These are phyloP conservation scores for Ophiosphaerella narmari DNA, from an alignment of 2,329 filamentous ascomycete genomes.

Conservation along the genomic window DNA sequence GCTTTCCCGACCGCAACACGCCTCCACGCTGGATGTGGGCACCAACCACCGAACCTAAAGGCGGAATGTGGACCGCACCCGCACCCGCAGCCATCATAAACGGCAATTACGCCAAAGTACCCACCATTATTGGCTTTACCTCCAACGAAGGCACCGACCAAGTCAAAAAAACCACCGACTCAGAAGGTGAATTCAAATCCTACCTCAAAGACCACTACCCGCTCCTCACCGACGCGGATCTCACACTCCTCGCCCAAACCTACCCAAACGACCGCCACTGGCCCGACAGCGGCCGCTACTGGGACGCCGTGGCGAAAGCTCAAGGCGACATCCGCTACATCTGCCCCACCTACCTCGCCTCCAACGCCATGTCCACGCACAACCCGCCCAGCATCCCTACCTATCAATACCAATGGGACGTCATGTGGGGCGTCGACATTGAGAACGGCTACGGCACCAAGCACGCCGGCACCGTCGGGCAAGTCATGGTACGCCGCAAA, in stretches of 20 bases:
- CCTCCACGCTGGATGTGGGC: conserved; percentile 45
- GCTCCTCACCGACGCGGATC: conserved; percentile 58
- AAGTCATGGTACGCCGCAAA: conserved; percentile 35
- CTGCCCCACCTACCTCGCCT: conserved; percentile 38
- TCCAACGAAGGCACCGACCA: conserved; percentile 48
- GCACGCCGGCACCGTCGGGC: conserved; percentile 39
- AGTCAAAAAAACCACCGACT: conserved; percentile 44
- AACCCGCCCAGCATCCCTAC: conserved; percentile 31
- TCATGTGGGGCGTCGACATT: conserved; percentile 36
- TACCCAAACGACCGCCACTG: conserved; percentile 43
- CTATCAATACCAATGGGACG: conserved; percentile 43
- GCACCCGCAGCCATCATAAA: conserved; percentile 33
- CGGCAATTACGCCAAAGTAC: conserved; percentile 35
- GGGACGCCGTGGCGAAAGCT: conserved; percentile 41
- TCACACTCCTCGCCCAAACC: conserved; percentile 33
- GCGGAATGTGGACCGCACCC: conserved; percentile 36
- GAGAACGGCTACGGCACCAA: conserved; percentile 40
- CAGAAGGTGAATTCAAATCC: conserved; percentile 43
- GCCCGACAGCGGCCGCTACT: conserved; percentile 38
- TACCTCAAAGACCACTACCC: conserved; percentile 49
- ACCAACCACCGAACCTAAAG: conserved; percentile 34
- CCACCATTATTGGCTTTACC: conserved; percentile 39
- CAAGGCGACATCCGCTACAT: conserved; percentile 44
- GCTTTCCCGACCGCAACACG: conserved; percentile 34
- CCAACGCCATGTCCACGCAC: conserved; percentile 36